Evolutionary conservation across 192 early-diverging fungal genomes (phyloP), one percentile per base, ranked within the genome.

Genomic region (Podila horticola): DNA sequence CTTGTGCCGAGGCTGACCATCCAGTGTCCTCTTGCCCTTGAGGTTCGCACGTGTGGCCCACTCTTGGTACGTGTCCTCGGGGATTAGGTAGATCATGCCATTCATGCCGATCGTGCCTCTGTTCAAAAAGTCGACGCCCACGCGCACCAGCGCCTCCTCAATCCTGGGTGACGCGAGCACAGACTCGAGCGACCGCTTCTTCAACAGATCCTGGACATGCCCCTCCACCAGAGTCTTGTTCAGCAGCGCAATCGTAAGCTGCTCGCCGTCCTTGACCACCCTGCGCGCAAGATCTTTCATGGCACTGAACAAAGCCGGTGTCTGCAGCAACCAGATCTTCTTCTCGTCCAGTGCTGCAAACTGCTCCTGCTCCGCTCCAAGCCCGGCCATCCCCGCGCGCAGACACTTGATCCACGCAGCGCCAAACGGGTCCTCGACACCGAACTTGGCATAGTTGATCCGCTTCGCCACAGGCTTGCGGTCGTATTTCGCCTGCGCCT

Each of bases 401-500:
- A 81, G 48, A 41, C 66, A 72, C 19, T 64, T 64, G 34, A 75
- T 68, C 87, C 95, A 96, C 12, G 90, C 82, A 48, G 92, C 84
- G 28, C 81, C 86, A 72, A 97, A 98, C 12, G 96, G 95, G 60
- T 86, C 71, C 45, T 83, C 59, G 3, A 94, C 82, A 19, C 89
- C 87, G 31, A 92, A 58, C 71, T 95, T 93, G 34, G 71, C 74
- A 73, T 92, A 99, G 84, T 97, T 97, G 59, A 89, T 71, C 34
- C 95, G 86, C 73, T 99, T 98, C 8, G 90, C 92, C 0, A 89
- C 87, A 10, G 97, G 97, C 22, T 86, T 92, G 19, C 91, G 82
- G 17, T 84, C 75, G 85, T 93, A 95, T 66, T 79, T 76, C 11
- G 66, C 79, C 67, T 87, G 64, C 30, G 75, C 82, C 22, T 72